Percentiles rank a stretch among this genome's conserved stretches.
These are phyloP conservation scores for Pyrenophora tritici-repentis DNA, from an alignment of 2,329 filamentous ascomycete genomes.

Conservation along the genomic window DNA sequence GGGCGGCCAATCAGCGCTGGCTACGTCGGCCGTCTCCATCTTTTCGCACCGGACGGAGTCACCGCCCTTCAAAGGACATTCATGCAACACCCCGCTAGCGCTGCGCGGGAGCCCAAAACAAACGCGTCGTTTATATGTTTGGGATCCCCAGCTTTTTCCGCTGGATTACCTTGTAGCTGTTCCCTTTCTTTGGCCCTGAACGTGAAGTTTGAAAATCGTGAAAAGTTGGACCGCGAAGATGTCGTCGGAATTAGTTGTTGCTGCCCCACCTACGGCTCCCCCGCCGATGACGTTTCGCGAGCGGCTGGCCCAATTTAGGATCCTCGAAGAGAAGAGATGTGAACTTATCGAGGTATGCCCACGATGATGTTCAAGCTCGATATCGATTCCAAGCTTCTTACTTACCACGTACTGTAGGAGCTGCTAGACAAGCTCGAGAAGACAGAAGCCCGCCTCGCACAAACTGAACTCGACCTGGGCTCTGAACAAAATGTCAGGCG, in stretches of 20 bases:
- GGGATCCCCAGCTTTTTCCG: conserved; percentile 28
- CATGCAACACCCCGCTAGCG: conserved; percentile 40
- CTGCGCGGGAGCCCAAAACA: conserved; percentile 35
- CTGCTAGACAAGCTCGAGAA: conserved; percentile 46
- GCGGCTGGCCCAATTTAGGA: conserved; percentile 43
- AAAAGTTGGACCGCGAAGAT: conserved; percentile 13
- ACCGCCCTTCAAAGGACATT: conserved; percentile 36
- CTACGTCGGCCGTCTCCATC: conserved; percentile 44
- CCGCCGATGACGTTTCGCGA: conserved; percentile 39
- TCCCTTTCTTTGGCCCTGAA: conserved; percentile 8
- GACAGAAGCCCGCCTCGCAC: conserved; percentile 42
- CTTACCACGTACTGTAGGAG: conserved; percentile 27
- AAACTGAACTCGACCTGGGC: conserved; percentile 45
- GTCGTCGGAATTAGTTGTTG: conserved; percentile 17
- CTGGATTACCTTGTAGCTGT: not conserved
- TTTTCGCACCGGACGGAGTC: conserved; percentile 28
- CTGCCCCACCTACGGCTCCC: conserved; percentile 13
- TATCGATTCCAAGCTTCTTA: too few relatives aligned
- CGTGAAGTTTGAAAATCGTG: conserved; percentile 2
- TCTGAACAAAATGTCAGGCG: conserved; percentile 47
- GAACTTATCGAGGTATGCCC: conserved; percentile 43
- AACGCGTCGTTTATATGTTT: conserved; percentile 36
- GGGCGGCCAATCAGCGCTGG: conserved; percentile 38
- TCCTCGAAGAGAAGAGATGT: conserved; percentile 44
- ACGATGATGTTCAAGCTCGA: not conserved